Evolutionary conservation across 2,329 filamentous ascomycete genomes (phyloP).

Genomic region (Albophoma yamanashiensis): DNA sequence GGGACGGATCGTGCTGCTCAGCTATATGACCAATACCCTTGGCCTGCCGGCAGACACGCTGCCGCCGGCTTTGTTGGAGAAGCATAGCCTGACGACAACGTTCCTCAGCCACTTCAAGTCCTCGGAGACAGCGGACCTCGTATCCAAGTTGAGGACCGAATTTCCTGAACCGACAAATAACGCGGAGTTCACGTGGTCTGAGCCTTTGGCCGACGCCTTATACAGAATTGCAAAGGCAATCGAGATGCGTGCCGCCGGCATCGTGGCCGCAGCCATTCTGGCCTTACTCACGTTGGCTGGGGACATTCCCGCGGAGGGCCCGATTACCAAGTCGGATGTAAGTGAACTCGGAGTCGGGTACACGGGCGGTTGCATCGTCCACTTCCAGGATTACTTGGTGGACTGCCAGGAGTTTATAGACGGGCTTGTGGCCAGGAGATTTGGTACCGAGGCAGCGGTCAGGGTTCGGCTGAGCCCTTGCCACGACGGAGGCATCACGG

Average conservation of each 20-base stretch:
- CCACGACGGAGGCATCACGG: slow-evolving; percentile 51
- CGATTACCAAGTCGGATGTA: slow-evolving; percentile 7
- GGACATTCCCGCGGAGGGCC: slow-evolving; percentile 41
- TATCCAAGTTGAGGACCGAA: slow-evolving; percentile 36
- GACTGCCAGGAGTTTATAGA: slow-evolving; percentile 63
- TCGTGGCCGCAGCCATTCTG: slow-evolving; percentile 63
- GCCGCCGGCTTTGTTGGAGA: slow-evolving; percentile 42
- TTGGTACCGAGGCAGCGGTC: slow-evolving; percentile 19
- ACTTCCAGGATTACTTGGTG: slow-evolving; percentile 62
- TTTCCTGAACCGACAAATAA: slow-evolving; percentile 38
- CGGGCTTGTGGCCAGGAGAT: slow-evolving; percentile 26
- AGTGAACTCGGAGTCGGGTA: slow-evolving; percentile 64
- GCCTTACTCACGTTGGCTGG: slow-evolving; percentile 59
- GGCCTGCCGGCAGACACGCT: slow-evolving; percentile 31
- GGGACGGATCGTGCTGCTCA: slow-evolving; percentile 57
- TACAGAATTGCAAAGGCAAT: slow-evolving; percentile 60
- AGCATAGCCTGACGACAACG: slow-evolving; percentile 58
- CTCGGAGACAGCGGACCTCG: slow-evolving; percentile 28
- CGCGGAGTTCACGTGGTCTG: slow-evolving; percentile 50
- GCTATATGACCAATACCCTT: slow-evolving; percentile 43
- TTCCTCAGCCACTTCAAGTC: slow-evolving; percentile 64
- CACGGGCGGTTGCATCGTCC: slow-evolving; percentile 70
- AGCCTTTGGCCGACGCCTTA: slow-evolving; percentile 45
- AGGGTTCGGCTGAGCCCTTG: slow-evolving; percentile 42
- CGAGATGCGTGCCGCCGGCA: slow-evolving; percentile 59